Evolutionary conservation across 768 basidiomycete species (phyloP).

Genomic region (Stropharia rugosoannulata): DNA sequence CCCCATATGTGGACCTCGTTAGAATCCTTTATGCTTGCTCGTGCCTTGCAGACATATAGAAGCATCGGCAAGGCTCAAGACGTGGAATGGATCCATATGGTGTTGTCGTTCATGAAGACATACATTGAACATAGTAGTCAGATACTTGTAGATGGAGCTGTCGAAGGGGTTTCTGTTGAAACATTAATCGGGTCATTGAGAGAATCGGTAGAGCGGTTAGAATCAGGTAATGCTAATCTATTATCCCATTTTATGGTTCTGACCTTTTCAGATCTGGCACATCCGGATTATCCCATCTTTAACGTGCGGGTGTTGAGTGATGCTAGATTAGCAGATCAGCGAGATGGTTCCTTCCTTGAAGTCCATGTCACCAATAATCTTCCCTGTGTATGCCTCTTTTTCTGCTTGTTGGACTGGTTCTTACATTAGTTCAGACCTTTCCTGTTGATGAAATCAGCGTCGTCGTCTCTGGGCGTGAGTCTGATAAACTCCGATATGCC

Average conservation of each 20-base stretch:
- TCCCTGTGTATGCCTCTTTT: conserved; percentile 62
- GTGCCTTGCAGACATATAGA: conserved; percentile 67
- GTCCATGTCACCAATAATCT: conserved; percentile 64
- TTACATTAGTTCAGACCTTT: conserved; percentile 45
- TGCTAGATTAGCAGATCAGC: conserved; percentile 52
- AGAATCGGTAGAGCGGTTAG: conserved; percentile 47
- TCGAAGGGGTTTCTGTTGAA: conserved; percentile 50
- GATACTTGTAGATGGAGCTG: conserved; percentile 51
- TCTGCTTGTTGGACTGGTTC: background rate
- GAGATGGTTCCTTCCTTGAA: conserved; percentile 66
- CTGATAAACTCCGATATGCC: conserved; percentile 58
- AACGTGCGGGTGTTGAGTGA: conserved; percentile 46
- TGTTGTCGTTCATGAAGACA: conserved; percentile 74
- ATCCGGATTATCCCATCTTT: conserved; percentile 70
- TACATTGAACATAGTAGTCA: conserved; percentile 57
- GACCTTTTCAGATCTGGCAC: conserved; percentile 48
- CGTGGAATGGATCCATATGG: conserved; percentile 77
- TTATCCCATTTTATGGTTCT: background rate
- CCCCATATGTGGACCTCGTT: conserved; percentile 80
- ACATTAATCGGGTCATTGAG: conserved; percentile 49
- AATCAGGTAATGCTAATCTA: conserved; percentile 41
- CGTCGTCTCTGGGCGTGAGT: conserved; percentile 60
- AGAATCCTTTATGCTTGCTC: conserved; percentile 76
- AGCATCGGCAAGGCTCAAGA: conserved; percentile 58
- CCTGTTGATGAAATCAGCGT: conserved; percentile 62